Evolutionary conservation across 1,139 yeast species (phyloP), one percentile per base, ranked within the genome.

Genomic region (Schizosaccharomyces versatilis): DNA sequence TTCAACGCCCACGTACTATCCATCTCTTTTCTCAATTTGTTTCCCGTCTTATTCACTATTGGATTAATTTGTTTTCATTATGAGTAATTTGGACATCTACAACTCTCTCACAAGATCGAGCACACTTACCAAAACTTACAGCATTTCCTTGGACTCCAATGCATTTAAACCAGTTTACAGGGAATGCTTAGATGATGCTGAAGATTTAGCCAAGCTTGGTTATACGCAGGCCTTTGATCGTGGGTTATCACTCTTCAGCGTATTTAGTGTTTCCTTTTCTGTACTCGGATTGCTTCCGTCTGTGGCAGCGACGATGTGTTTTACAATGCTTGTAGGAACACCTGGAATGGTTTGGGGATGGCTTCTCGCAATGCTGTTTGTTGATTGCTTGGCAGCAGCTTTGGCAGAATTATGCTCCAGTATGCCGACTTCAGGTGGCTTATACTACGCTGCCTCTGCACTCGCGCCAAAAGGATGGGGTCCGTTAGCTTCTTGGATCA

Each of bases 221-320:
- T 81, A 81, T 65, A 79, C 78, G 63, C 84, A 77, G 61, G 88
- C 81, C 63, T 78, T 81, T 65, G 76, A 77, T 62, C 76, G 90
- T 65, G 84, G 81, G 61, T 69, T 68, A 60, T 73, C 83, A 5
- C 74, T 81, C 1, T 75, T 81, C 58, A 77, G 80, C 48, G 83
- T 80, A 36, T 59, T 59, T 40, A 58, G 57, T 9, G 54, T 59
- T 38, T 79, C 85, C 12, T 81, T 81, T 67, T 77, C 84, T n/a
- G 84, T 81, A 54, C 71, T 81, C 63, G 84, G 85, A 7, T 70
- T 81, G 56, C 71, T 81, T 56, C 88, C 90, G 1, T 79, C 85
- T 9, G 77, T 81, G 48, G 69, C 69, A 1, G 66, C 73, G n/a
- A 67, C 70, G 36, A 62, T 72, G 32, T 61, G 65, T 38, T 66